Evolutionary conservation across 805 yeast species (phyloP).

Genomic region (Wickerhamiella musiphila): DNA sequence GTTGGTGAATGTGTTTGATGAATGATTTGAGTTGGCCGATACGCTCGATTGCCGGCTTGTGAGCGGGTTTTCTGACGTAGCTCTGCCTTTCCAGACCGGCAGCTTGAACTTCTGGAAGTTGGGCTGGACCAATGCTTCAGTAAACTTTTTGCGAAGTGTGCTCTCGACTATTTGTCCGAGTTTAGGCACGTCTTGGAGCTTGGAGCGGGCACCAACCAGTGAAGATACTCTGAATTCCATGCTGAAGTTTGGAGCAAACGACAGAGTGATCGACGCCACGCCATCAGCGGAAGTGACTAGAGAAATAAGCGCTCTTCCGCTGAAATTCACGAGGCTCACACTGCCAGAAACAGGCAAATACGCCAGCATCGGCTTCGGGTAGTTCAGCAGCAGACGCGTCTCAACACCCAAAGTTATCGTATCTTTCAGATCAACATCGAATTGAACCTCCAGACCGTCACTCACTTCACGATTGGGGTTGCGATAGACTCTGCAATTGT

Average conservation of each 20-base stretch:
- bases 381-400: slow-evolving; percentile 55
- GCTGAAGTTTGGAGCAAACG: slow-evolving; percentile 81
- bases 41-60: background rate
- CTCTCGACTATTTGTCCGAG: slow-evolving; percentile 70
- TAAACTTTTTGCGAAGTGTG: slow-evolving; percentile 72
- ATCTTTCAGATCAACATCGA: slow-evolving; percentile 74
- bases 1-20: background rate
- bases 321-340: slow-evolving; percentile 78
- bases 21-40: background rate
- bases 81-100: slow-evolving; percentile 27
- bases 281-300: slow-evolving; percentile 22
- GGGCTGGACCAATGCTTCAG: slow-evolving; percentile 87
- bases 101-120: slow-evolving; percentile 68
- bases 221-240: slow-evolving; percentile 80
- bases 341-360: slow-evolving; percentile 69
- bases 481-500: slow-evolving; percentile 63
- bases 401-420: slow-evolving; percentile 67
- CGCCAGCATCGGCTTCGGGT: slow-evolving; percentile 71
- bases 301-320: slow-evolving; percentile 70
- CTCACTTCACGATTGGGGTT: slow-evolving; percentile 10
- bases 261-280: slow-evolving; percentile 60
- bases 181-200: slow-evolving; percentile 85
- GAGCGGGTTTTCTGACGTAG: background rate
- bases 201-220: slow-evolving; percentile 80
- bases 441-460: slow-evolving; percentile 49